Evolutionary conservation across 164 flowering plant genomes (phyloP).

Genomic region (Chloranthus sessilifolius): DNA sequence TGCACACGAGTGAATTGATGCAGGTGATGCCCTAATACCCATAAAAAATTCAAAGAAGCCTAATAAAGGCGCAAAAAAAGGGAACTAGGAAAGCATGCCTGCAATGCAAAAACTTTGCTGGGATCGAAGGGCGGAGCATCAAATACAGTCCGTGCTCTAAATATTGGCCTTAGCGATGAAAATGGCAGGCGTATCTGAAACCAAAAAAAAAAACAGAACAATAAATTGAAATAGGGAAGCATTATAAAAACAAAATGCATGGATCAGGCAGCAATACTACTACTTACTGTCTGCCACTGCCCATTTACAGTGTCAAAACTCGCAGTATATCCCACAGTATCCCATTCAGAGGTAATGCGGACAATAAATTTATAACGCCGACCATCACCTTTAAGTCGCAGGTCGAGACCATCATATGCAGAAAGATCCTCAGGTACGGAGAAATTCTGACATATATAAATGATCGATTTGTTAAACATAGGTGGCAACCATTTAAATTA

Average conservation of each 20-base stretch:
- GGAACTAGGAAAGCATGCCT: slow-evolving; percentile 38
- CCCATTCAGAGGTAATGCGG: slow-evolving; percentile 95
- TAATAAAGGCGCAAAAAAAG: not conserved
- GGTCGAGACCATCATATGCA: slow-evolving; percentile 91
- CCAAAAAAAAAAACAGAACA: no score
- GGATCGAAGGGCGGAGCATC: slow-evolving; percentile 89
- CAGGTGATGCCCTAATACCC: no score
- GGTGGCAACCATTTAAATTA: not conserved
- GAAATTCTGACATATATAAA: slow-evolving; percentile 54
- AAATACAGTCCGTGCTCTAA: slow-evolving; percentile 76
- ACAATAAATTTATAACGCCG: slow-evolving; percentile 80
- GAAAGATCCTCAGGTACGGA: slow-evolving; percentile 80
- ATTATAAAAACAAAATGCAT: not conserved
- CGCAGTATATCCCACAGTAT: slow-evolving; percentile 83
- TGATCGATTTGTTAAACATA: not conserved
- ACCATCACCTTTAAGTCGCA: slow-evolving; percentile 88
- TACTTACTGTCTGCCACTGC: slow-evolving; percentile 91
- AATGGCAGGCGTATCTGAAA: slow-evolving; percentile 69
- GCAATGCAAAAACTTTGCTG: slow-evolving; percentile 60
- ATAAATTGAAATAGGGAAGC: not conserved
- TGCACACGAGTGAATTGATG: no score
- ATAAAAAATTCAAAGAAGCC: no score
- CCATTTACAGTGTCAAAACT: slow-evolving; percentile 76
- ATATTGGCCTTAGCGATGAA: slow-evolving; percentile 81
- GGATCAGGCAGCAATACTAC: not conserved